These are phyloP conservation scores for Penicillium sp. DNA, from an alignment of 2,329 filamentous ascomycete genomes.

Conservation along the genomic window DNA sequence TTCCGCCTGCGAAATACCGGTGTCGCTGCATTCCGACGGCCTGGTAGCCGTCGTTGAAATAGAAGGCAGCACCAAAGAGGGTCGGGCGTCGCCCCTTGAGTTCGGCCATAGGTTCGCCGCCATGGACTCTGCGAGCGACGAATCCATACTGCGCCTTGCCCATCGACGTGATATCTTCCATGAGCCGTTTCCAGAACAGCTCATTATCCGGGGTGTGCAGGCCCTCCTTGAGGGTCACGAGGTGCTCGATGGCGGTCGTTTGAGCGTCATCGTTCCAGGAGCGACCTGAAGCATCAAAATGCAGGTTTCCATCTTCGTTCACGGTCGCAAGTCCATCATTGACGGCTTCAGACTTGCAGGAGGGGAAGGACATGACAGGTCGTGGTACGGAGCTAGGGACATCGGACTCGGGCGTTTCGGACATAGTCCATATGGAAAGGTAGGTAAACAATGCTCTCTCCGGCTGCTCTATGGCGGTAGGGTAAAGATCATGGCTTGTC, in stretches of 20 bases:
- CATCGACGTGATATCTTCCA: constrained; percentile 63
- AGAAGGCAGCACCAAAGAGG: constrained; percentile 64
- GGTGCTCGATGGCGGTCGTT: constrained; percentile 59
- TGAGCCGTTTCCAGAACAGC: constrained; percentile 63
- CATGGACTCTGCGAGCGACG: constrained; percentile 62
- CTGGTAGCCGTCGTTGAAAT: constrained; percentile 61
- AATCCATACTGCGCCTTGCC: constrained; percentile 66
- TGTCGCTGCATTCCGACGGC: constrained; percentile 55
- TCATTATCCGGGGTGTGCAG: constrained; percentile 55
- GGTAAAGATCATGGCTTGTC: constrained; percentile 10
- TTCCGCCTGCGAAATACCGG: constrained; percentile 63
- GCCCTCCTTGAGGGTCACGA: constrained; percentile 58
- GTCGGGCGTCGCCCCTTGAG: constrained; percentile 61
- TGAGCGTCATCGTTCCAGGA: constrained; percentile 49
- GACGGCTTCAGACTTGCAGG: constrained; percentile 32
- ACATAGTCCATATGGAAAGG: constrained; percentile 32
- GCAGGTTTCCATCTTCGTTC: constrained; percentile 24
- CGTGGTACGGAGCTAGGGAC: constrained; percentile 28
- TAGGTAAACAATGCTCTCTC: constrained; percentile 10
- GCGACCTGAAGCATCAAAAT: constrained; percentile 22
- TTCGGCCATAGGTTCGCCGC: constrained; percentile 60
- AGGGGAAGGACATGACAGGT: constrained; percentile 28
- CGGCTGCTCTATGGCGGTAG: not conserved
- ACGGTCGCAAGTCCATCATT: constrained; percentile 21
- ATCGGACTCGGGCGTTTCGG: constrained; percentile 34